Percentiles rank a stretch among this genome's conserved stretches.
Evolutionary conservation across 495 filamentous ascomycete genomes (phyloP).

Genomic region (Daldinia concentrica): DNA sequence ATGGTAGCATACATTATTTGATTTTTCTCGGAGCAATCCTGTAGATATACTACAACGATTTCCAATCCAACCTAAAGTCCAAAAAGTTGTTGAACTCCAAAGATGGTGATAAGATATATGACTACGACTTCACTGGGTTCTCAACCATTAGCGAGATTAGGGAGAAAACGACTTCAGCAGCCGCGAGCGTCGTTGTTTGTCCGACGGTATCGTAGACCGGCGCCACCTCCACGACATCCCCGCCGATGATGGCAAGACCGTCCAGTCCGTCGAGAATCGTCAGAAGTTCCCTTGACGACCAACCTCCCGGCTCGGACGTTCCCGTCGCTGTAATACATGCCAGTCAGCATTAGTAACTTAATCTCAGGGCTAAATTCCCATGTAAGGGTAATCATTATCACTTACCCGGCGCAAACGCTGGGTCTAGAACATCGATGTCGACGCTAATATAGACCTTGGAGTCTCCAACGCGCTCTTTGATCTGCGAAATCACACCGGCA

Average conservation of each 20-base stretch:
- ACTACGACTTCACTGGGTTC: slow-evolving; percentile 40
- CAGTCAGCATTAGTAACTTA: slow-evolving; percentile 4
- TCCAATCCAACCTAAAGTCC: slow-evolving; percentile 25
- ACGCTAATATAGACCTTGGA: slow-evolving; percentile 85
- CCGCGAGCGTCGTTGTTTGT: slow-evolving; percentile 73
- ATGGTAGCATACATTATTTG: slow-evolving; percentile 30
- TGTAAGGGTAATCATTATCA: neutral
- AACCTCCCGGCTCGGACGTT: slow-evolving; percentile 87
- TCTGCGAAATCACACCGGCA: slow-evolving; percentile 76
- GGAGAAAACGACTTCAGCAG: slow-evolving; percentile 57
- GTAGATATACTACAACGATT: slow-evolving; percentile 22
- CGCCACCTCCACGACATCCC: slow-evolving; percentile 80
- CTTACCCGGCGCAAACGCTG: slow-evolving; percentile 63
- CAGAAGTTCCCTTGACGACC: slow-evolving; percentile 77
- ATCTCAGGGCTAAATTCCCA: neutral
- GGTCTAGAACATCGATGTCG: slow-evolving; percentile 89
- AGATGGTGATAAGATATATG: neutral
- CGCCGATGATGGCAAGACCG: slow-evolving; percentile 78
- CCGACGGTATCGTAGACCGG: slow-evolving; percentile 76
- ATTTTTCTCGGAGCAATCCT: slow-evolving; percentile 14
- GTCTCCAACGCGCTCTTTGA: slow-evolving; percentile 76
- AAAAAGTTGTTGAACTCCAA: neutral
- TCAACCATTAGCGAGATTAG: slow-evolving; percentile 53
- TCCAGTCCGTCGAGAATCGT: slow-evolving; percentile 61
- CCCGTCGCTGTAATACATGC: slow-evolving; percentile 67